These are phyloP conservation scores for Solanum verrucosum DNA, from an alignment of 257 asterid species.

Conservation along the genomic window DNA sequence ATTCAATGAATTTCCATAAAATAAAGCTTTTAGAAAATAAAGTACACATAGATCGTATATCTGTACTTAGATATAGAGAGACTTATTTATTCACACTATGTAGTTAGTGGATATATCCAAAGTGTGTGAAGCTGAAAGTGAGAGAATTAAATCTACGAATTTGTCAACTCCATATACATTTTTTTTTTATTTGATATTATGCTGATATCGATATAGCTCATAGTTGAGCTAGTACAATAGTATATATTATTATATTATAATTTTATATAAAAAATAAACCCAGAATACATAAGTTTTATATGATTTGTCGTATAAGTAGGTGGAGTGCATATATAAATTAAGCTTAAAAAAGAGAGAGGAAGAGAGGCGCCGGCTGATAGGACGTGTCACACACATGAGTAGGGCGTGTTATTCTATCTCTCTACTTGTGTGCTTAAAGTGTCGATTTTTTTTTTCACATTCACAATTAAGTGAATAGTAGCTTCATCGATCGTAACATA, in stretches of 20 bases:
- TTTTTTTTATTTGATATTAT: too few species aligned
- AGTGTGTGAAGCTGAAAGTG: background rate
- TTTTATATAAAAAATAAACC: background rate
- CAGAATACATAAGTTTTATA: background rate
- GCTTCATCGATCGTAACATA: too few species aligned
- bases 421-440: background rate
- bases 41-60: too few species aligned
- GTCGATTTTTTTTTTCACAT: background rate
- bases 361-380: constrained; percentile 53
- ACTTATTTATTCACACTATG: background rate
- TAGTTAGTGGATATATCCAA: background rate
- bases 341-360: background rate
- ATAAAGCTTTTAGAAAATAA: too few species aligned
- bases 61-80: too few species aligned
- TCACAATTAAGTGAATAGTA: background rate
- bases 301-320: background rate
- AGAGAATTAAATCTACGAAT: background rate
- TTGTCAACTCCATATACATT: too few species aligned
- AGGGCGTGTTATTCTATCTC: background rate
- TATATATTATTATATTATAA: too few species aligned
- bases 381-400: constrained; percentile 41
- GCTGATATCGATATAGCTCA: background rate
- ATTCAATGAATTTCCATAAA: too few species aligned
- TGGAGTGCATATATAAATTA: background rate
- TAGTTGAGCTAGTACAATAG: background rate